phyloP scores from a whole-genome alignment of 169 alveolate species.

The Plasmodium reichenowi region DNA sequence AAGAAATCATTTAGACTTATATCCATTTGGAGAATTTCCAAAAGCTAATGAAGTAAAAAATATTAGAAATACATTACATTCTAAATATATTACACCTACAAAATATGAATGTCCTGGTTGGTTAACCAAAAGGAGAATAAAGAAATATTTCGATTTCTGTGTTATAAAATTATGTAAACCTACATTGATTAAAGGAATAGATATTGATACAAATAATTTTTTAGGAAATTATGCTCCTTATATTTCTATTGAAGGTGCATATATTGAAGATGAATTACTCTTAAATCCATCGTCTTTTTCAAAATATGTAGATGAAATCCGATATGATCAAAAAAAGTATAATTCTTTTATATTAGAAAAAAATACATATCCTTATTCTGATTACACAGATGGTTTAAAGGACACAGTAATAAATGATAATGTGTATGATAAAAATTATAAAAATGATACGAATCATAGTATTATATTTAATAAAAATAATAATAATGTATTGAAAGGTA shows the following conservation, averaged over 20 bases:
- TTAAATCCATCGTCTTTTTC: conserved; percentile 39
- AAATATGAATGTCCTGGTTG: conserved; percentile 77
- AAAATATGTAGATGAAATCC: conserved; percentile 49
- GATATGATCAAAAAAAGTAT: conserved; percentile 15
- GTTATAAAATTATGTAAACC: conserved; percentile 76
- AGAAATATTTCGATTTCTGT: conserved; percentile 79
- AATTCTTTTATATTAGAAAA: neutral
- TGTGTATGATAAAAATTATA: neutral
- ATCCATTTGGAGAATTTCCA: neutral
- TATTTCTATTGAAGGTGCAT: conserved; percentile 79
- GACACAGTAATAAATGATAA: neutral
- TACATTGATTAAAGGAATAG: conserved; percentile 78
- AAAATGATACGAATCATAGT: no score
- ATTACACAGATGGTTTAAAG: no score
- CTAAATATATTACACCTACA: neutral
- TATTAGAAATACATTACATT: neutral
- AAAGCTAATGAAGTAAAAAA: conserved; percentile 6
- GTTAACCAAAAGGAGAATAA: conserved; percentile 80
- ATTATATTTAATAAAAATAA: no score
- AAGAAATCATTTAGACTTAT: neutral
- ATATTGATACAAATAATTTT: conserved; percentile 76
- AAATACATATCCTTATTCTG: neutral
- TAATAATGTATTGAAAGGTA: conserved; percentile 16
- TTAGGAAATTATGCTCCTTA: conserved; percentile 82
- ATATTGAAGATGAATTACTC: conserved; percentile 64